These are phyloP conservation scores for Sugiyamaella chiloensis DNA, from an alignment of 805 yeast genomes.

Conservation along the genomic window DNA sequence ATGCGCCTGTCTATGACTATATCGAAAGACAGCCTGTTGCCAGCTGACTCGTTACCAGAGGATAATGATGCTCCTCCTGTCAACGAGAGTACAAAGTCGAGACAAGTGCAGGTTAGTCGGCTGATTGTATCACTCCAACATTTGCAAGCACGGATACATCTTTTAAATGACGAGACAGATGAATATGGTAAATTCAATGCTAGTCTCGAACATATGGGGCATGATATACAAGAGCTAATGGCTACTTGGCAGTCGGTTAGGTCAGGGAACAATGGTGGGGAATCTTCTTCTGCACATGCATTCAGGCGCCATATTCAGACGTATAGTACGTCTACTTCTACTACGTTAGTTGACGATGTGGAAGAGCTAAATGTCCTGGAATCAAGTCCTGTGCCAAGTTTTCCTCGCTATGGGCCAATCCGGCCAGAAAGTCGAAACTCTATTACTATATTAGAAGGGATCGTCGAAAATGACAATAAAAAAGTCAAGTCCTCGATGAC, in stretches of 20 bases:
- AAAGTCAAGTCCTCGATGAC: slow-evolving; percentile 9
- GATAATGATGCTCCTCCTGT: background rate
- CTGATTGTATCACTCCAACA: slow-evolving; percentile 20
- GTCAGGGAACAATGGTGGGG: background rate
- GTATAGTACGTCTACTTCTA: slow-evolving; percentile 7
- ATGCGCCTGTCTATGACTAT: slow-evolving; percentile 17
- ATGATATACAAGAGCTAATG: slow-evolving; percentile 21
- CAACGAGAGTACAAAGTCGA: background rate
- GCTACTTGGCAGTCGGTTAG: slow-evolving; percentile 21
- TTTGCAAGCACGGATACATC: slow-evolving; percentile 20
- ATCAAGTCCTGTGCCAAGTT: background rate
- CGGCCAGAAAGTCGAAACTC: slow-evolving; percentile 11
- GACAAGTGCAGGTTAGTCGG: slow-evolving; percentile 11
- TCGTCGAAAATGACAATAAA: slow-evolving; percentile 21
- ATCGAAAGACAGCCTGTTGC: slow-evolving; percentile 12
- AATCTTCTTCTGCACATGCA: background rate
- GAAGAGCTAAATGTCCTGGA: slow-evolving; percentile 1
- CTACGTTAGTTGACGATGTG: slow-evolving; percentile 5
- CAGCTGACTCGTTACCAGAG: background rate
- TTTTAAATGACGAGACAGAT: background rate
- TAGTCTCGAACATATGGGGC: slow-evolving; percentile 22
- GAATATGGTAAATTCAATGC: slow-evolving; percentile 9
- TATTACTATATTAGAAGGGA: slow-evolving; percentile 26
- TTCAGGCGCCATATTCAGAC: background rate
- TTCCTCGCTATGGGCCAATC: slow-evolving; percentile 11